These are phyloP conservation scores for Leishmania tropica DNA, from an alignment of 208 protist genomes.

Conservation along the genomic window DNA sequence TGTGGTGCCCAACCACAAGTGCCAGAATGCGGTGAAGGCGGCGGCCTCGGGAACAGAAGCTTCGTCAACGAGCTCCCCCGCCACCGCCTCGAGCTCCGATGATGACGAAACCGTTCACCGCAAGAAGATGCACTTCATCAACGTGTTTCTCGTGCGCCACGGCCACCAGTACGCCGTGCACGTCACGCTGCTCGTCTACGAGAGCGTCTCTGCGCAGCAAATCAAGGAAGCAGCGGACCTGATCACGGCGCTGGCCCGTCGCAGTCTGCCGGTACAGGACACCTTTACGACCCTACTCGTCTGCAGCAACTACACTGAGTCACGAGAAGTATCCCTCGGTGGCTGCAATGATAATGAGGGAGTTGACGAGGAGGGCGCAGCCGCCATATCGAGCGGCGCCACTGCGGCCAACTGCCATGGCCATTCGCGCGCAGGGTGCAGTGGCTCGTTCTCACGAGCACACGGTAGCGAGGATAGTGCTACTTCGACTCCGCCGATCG, in stretches of 20 bases:
- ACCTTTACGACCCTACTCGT: constrained; percentile 56
- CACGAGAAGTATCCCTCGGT: constrained; percentile 25
- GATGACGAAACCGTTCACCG: constrained; percentile 10
- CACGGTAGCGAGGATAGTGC: constrained; percentile 4
- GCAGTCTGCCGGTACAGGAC: constrained; percentile 56
- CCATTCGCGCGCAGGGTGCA: background rate
- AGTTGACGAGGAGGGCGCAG: background rate
- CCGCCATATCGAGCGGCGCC: background rate
- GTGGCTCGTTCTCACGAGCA: background rate
- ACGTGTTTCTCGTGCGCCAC: constrained; percentile 86
- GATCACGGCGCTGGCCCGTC: constrained; percentile 58
- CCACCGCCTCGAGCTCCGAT: constrained; percentile 5
- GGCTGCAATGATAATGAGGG: background rate
- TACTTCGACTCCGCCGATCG: constrained; percentile 5
- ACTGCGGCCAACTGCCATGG: background rate
- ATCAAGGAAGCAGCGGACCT: constrained; percentile 42
- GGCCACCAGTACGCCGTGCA: constrained; percentile 81
- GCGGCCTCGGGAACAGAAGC: background rate
- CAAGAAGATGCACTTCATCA: constrained; percentile 59
- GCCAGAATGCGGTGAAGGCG: background rate
- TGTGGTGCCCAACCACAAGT: constrained; percentile 2
- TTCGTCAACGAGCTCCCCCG: background rate
- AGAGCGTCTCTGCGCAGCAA: constrained; percentile 35
- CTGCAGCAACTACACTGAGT: constrained; percentile 41
- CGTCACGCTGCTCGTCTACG: constrained; percentile 67